Percentiles rank a stretch among this genome's conserved stretches.
These are phyloP conservation scores for Metschnikowia amazonensis DNA, from an alignment of 805 yeast species.

Conservation along the genomic window DNA sequence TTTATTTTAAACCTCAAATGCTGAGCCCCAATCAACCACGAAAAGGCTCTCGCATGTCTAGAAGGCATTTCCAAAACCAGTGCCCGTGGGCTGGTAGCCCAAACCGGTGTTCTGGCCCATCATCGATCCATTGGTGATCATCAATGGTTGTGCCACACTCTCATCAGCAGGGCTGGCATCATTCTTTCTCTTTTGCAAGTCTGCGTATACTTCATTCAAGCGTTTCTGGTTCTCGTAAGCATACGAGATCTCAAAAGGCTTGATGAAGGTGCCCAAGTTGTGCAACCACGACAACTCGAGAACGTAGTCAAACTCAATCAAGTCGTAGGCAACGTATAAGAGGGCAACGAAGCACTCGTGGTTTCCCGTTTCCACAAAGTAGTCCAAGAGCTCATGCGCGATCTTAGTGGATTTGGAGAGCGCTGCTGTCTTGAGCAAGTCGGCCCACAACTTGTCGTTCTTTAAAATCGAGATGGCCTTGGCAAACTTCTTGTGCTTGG, in stretches of 20 bases:
- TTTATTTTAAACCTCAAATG: no score
- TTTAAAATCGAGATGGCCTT: conserved; percentile 86
- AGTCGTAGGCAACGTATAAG: conserved; percentile 78
- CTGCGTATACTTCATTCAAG: conserved; percentile 61
- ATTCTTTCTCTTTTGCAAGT: conserved; percentile 66
- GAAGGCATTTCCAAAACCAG: conserved; percentile 60
- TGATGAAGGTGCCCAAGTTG: conserved; percentile 74
- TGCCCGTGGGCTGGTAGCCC: no score
- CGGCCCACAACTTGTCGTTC: conserved; percentile 91
- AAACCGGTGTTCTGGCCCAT: conserved; percentile 30
- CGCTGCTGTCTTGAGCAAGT: conserved; percentile 89
- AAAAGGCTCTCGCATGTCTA: conserved; percentile 14
- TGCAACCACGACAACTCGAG: conserved; percentile 90
- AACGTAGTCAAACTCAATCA: conserved; percentile 77
- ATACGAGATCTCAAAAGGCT: conserved; percentile 86
- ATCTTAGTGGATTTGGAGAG: conserved; percentile 72
- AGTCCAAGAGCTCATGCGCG: conserved; percentile 82
- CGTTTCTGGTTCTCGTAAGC: conserved; percentile 73
- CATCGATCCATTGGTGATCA: conserved; percentile 77
- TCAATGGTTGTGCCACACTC: conserved; percentile 60
- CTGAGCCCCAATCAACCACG: conserved; percentile 20
- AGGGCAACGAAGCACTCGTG: conserved; percentile 92
- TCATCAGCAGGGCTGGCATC: conserved; percentile 49
- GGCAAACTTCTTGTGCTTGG: conserved; percentile 90
- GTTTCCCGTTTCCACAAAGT: conserved; percentile 95